phyloP scores from a whole-genome alignment of 768 basidiomycete genomes.

The Hypsizygus marmoreus region DNA sequence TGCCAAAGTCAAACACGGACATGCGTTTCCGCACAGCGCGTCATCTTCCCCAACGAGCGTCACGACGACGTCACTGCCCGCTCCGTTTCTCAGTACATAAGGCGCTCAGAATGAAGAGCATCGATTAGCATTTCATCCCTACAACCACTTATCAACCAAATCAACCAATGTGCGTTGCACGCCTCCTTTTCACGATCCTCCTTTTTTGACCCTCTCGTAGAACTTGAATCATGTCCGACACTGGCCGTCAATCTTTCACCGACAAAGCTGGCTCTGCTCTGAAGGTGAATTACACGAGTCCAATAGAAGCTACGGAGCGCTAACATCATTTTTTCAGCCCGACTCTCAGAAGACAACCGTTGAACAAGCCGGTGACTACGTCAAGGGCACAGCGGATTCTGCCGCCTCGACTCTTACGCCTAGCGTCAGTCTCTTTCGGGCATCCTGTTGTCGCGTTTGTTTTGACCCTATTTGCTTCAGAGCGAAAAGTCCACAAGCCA shows the following conservation, averaged over 20 bases:
- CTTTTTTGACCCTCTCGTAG: no score
- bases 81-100: no score
- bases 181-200: no score
- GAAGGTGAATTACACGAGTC: conserved; percentile 52
- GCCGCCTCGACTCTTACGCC: conserved; percentile 51
- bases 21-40: no score
- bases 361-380: conserved; percentile 50
- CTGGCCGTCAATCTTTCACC: conserved; percentile 57
- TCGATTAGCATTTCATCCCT: no score
- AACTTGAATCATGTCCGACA: conserved; percentile 62
- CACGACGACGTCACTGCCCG: no score
- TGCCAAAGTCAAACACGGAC: no score
- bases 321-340: conserved; percentile 48
- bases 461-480: conserved; percentile 22
- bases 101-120: no score
- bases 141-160: no score
- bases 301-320: no score
- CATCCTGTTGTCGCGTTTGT: not conserved
- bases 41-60: no score
- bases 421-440: conserved; percentile 31
- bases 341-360: conserved; percentile 58
- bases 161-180: no score
- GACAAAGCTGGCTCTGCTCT: conserved; percentile 54
- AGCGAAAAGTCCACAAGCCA: conserved; percentile 56
- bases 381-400: conserved; percentile 52